Evolutionary conservation across 306 rosid genomes (phyloP).

Genomic region (Dryas alaskensis): DNA sequence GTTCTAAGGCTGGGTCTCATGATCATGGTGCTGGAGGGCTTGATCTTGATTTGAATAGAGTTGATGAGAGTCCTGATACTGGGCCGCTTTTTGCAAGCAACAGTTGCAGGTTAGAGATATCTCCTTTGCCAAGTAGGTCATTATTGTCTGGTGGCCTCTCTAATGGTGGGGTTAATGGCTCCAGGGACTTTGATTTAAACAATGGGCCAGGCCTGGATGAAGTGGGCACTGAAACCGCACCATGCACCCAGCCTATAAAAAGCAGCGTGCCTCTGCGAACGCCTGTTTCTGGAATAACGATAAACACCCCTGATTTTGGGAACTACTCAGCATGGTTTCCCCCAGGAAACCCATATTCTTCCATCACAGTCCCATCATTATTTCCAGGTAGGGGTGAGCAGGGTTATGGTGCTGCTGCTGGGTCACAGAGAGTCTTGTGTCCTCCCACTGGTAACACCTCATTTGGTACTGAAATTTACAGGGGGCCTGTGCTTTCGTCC

Average conservation of each 20-base stretch:
- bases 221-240: constrained; percentile 34
- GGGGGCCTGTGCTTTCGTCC: constrained; percentile 58
- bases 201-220: constrained; percentile 66
- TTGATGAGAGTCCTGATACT: constrained; percentile 52
- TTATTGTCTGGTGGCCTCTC: constrained; percentile 27
- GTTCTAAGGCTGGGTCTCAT: constrained; percentile 21
- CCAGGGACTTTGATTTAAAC: constrained; percentile 70
- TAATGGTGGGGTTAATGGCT: constrained; percentile 34
- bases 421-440: constrained; percentile 54
- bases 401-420: constrained; percentile 54
- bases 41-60: constrained; percentile 70
- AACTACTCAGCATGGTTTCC: constrained; percentile 62
- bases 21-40: constrained; percentile 49
- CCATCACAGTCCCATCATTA: constrained; percentile 55
- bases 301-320: constrained; percentile 53
- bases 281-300: constrained; percentile 47
- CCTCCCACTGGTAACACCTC: constrained; percentile 48
- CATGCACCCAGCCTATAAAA: constrained; percentile 37
- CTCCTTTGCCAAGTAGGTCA: constrained; percentile 13
- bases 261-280: constrained; percentile 44
- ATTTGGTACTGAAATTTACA: constrained; percentile 50
- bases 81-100: constrained; percentile 37
- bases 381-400: constrained; percentile 57
- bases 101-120: constrained; percentile 34
- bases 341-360: constrained; percentile 58